Evolutionary conservation across 1,284 basidiomycete species (phyloP), one percentile per base, ranked within the genome.

Genomic region (Marasmius tenuissimus): DNA sequence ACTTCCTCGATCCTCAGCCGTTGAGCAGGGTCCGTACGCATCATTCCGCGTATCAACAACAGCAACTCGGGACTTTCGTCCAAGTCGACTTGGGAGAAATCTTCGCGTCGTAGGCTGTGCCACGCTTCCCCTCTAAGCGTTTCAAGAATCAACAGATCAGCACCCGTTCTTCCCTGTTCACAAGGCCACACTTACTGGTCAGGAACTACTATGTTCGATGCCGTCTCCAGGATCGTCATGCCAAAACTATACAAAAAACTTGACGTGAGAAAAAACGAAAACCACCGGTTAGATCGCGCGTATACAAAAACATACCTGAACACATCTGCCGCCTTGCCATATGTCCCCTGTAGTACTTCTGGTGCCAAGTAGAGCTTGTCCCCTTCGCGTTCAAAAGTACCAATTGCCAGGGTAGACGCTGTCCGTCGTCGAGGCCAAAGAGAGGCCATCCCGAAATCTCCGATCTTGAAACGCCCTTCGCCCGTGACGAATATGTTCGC

Each of bases 361-460:
- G 96, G 95, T n/a, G 97, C 96, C 78, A 99, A 87, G 79, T 99
- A 99, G 66, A 97, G 84, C 71, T 98, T 92, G 76, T 99, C 97
- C 10, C 97, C 97, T 75, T 99, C 97, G 22, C 96, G 85, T 76
- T 97, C 96, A 70, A 95, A 95, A 48, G 18, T 48, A 48, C 76
- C 75, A 64, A 72, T 63, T 68, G 65, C 64, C 63, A 74, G 55
- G 62, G 74, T 70, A 51, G 72, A 75, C 11, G 72, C 68, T 10
- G 70, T 71, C 34, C 65, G 65, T 1, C 76, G 78, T 50, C 94
- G 81, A 2, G 93, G 94, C 89, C 92, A 94, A 57, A 92, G 69
- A 2, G 92, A 91, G 6, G 96, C 96, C 84, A 98, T 91, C n/a
- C 97, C 97, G 81, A 99, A 99, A 76, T 99, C 97, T 14, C 96